Conservation (phyloP, 495 filamentous ascomycete genomes). For the Podospora tetraspora region DNA sequence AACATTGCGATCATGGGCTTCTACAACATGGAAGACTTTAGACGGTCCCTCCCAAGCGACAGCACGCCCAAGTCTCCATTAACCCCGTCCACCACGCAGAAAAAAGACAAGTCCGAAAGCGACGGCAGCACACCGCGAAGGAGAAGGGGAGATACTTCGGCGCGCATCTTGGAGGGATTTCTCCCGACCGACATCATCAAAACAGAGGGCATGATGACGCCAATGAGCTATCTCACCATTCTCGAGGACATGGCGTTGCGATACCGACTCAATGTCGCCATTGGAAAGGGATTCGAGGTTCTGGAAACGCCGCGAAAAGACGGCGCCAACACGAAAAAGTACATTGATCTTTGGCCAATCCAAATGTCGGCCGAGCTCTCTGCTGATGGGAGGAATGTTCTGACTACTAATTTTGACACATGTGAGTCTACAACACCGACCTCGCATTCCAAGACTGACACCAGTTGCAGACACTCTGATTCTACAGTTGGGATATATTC, state of each 20-base stretch:
- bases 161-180: slow-evolving; percentile 41
- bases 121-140: slow-evolving; percentile 21
- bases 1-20: slow-evolving; percentile 78
- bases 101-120: slow-evolving; percentile 12
- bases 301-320: slow-evolving; percentile 62
- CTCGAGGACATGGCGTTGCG: slow-evolving; percentile 75
- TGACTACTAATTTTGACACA: slow-evolving; percentile 89
- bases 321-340: slow-evolving; percentile 60
- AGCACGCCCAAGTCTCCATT: slow-evolving; percentile 31
- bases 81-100: slow-evolving; percentile 20
- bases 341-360: slow-evolving; percentile 86
- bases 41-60: slow-evolving; percentile 39
- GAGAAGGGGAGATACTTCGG: slow-evolving; percentile 41
- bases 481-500: slow-evolving; percentile 77
- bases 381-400: slow-evolving; percentile 58
- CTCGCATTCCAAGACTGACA: not conserved
- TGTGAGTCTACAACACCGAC: slow-evolving; percentile 37
- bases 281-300: slow-evolving; percentile 76
- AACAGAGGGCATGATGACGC: slow-evolving; percentile 57
- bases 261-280: slow-evolving; percentile 77
- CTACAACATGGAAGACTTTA: slow-evolving; percentile 69
- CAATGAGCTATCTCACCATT: slow-evolving; percentile 71
- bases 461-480: slow-evolving; percentile 62
- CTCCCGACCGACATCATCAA: slow-evolving; percentile 59
- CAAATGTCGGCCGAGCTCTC: slow-evolving; percentile 74